A percentile compares a stretch with the other conserved stretches of the same genome.
Conservation (phyloP, 1,139 yeast genomes). For the Citeromyces hawaiiensis region DNA sequence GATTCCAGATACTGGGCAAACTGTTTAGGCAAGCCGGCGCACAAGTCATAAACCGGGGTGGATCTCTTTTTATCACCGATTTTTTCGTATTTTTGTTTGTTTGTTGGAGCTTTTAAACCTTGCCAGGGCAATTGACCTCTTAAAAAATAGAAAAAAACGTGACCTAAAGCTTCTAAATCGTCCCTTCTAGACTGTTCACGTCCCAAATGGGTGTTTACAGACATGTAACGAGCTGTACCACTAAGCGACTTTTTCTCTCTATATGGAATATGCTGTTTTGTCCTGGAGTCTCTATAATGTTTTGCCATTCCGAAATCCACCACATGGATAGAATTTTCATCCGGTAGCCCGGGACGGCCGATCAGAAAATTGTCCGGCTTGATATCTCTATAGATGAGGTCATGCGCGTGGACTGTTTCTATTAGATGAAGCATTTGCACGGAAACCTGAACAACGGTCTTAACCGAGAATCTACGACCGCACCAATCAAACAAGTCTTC, state of each 20-base stretch:
- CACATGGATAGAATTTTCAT: constrained; percentile 54
- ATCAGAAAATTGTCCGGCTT: constrained; percentile 68
- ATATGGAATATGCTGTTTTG: constrained; percentile 92
- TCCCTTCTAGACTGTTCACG: constrained; percentile 54
- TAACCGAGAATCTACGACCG: constrained; percentile 52
- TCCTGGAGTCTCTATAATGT: constrained; percentile 89
- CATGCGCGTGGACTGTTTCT: constrained; percentile 54
- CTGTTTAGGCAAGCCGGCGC: constrained; percentile 58
- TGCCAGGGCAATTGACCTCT: constrained; percentile 50
- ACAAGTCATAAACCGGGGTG: constrained; percentile 55
- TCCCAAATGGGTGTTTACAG: constrained; percentile 51
- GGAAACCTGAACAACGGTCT: constrained; percentile 64
- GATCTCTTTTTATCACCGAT: constrained; percentile 70
- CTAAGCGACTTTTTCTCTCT: constrained; percentile 62
- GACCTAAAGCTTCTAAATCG: constrained; percentile 50
- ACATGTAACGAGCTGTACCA: constrained; percentile 57
- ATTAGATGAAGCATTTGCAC: constrained; percentile 63
- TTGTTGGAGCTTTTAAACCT: constrained; percentile 63
- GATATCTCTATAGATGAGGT: constrained; percentile 62
- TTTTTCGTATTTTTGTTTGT: constrained; percentile 71
- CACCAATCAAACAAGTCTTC: constrained; percentile 81
- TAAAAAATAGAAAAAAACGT: constrained; percentile 48
- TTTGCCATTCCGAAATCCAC: constrained; percentile 97
- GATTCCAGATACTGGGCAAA: constrained; percentile 66
- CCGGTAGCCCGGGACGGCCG: constrained; percentile 52